Evolutionary conservation across 78 protist species (phyloP).

Genomic region (Salpingoeca rosetta): DNA sequence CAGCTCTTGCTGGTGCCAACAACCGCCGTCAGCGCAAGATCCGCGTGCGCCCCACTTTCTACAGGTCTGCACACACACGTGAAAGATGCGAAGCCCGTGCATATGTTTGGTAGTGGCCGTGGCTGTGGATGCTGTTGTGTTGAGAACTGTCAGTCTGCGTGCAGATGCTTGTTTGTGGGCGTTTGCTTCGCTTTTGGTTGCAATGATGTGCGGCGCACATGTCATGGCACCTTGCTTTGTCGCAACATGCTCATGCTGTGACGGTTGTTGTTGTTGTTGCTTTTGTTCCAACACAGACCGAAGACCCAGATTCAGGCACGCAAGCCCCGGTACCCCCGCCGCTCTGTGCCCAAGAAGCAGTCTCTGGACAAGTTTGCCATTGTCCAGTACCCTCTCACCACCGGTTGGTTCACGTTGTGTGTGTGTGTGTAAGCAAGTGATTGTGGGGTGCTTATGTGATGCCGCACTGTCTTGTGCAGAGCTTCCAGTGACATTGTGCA

Average conservation of each 20-base stretch:
- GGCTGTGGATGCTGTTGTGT: not conserved
- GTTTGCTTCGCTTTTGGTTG: not conserved
- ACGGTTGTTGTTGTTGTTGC: not conserved
- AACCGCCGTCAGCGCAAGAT: conserved; percentile 37
- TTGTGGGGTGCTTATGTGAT: no score
- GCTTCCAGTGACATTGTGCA: no score
- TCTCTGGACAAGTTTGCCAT: conserved; percentile 63
- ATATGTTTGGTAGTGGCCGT: not conserved
- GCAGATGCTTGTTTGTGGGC: not conserved
- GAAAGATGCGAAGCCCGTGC: not conserved
- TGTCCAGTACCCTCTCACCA: conserved; percentile 85
- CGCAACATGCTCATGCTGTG: not conserved
- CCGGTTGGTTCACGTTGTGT: no score
- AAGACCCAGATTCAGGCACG: conserved; percentile 19
- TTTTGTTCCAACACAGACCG: not conserved
- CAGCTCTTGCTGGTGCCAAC: conserved; percentile 9
- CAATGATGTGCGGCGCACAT: not conserved
- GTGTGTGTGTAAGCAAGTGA: no score
- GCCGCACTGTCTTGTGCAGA: no score
- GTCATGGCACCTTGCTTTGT: not conserved
- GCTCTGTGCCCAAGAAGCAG: not conserved
- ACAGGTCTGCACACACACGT: not conserved
- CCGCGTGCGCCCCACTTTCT: conserved; percentile 24
- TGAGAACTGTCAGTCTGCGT: not conserved
- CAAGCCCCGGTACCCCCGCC: conserved; percentile 28